Evolutionary conservation across 1,284 basidiomycete genomes (phyloP), one percentile per base, ranked within the genome.

Genomic region (Moesziomyces globuligerus): DNA sequence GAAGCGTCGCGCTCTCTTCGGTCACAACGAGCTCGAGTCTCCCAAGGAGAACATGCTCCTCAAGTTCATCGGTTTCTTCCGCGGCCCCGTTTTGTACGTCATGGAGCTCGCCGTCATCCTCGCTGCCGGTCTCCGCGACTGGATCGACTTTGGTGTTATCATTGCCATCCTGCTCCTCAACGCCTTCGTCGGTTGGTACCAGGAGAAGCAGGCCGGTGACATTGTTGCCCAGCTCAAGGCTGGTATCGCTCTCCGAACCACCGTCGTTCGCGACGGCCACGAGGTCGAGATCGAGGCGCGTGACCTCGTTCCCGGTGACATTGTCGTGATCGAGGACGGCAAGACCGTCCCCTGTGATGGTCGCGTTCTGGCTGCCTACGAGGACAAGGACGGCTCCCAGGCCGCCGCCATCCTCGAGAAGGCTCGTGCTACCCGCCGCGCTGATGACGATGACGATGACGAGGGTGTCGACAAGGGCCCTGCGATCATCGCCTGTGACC

Each of bases 131-230:
- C 79, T 83, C n/a, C 81, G 74, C 55, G 83, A 83, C 74, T 84
- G 83, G 83, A 83, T 83, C 62, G 86, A 87, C 77, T 86, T 87
- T 74, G 86, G 86, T 81, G 86, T 87, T 46, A 86, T 86, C 55
- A 84, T 84, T 54, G 75, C 80, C 71, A 74, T 68, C 40, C 52
- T 75, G 43, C 56, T 83, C 47, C 78, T 84, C 66, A 87, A 87
- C 83, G 86, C 86, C 41, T 83, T 85, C 54, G 86, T 87, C 67
- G 86, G 86, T 50, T 87, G 86, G 86, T 87, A 87, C 77, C 74
- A 87, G 75, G 86, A 87, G 74, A 87, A 87, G 84, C 79, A 83
- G 83, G 83, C 85, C 36, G 85, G 85, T 52, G 85, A 86, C 76
- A 86, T 86, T 74, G 85, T 86, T 60, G 85, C 85, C 41, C 83